phyloP scores from a whole-genome alignment of 2,329 filamentous ascomycete genomes.

The Diaporthe helianthi region DNA sequence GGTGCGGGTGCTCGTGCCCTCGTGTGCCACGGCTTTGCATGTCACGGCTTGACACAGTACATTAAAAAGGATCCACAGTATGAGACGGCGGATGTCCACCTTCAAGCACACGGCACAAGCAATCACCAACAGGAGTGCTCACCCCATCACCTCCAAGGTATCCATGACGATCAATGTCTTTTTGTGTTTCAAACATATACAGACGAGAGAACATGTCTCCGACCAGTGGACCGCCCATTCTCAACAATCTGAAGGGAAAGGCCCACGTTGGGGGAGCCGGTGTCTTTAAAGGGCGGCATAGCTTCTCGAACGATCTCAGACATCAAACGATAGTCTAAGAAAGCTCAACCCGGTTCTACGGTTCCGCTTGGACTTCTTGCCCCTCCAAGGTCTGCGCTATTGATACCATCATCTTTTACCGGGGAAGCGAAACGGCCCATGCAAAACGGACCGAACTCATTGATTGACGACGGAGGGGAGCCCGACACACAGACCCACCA shows the following conservation, averaged over 20 bases:
- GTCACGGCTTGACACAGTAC: constrained; percentile 1
- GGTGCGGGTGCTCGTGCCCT: constrained; percentile 20
- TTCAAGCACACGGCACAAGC: background rate
- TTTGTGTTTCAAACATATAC: constrained; percentile 9
- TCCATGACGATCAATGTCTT: background rate
- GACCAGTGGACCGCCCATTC: background rate
- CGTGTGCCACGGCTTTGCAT: constrained; percentile 11
- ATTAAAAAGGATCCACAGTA: background rate
- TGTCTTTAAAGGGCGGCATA: background rate
- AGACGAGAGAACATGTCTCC: background rate
- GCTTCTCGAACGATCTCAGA: constrained; percentile 16
- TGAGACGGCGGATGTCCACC: constrained; percentile 8
- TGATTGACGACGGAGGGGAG: background rate
- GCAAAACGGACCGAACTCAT: background rate
- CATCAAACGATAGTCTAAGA: constrained; percentile 14
- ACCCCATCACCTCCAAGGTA: background rate
- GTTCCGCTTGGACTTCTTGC: background rate
- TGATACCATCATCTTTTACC: constrained; percentile 1
- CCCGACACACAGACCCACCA: constrained; percentile 22
- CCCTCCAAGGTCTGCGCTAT: constrained; percentile 16
- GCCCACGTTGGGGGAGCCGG: background rate
- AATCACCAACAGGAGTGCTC: constrained; percentile 13
- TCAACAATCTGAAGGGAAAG: background rate
- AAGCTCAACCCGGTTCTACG: constrained; percentile 15
- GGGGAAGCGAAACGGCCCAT: background rate